Evolutionary conservation across 2,329 filamentous ascomycete species (phyloP).

Genomic region (Aspergillus pseudoterreus): DNA sequence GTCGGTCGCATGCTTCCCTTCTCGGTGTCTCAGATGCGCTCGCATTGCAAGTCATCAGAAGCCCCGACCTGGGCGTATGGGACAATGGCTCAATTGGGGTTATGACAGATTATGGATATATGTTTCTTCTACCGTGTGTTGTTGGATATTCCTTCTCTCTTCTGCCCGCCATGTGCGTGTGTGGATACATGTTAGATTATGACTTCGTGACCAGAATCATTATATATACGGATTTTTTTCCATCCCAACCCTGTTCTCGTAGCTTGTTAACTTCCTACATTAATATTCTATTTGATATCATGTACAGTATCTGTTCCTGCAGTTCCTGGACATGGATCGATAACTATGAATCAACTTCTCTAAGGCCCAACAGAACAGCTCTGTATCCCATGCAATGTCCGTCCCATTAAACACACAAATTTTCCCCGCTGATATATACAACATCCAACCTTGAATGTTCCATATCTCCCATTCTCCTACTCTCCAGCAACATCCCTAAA

Average conservation of each 20-base stretch:
- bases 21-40: not conserved
- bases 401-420: too few relatives aligned
- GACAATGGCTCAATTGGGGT: conserved; percentile 10
- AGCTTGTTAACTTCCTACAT: not conserved
- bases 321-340: too few relatives aligned
- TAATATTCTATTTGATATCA: not conserved
- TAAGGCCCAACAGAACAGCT: too few relatives aligned
- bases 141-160: conserved; percentile 2
- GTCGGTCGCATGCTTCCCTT: not conserved
- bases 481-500: not conserved
- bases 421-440: too few relatives aligned
- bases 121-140: conserved; percentile 7
- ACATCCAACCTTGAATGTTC: not conserved
- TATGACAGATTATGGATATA: conserved; percentile 18
- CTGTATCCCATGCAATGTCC: too few relatives aligned
- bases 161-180: conserved; percentile 10
- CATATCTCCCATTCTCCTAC: not conserved
- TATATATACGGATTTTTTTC: not conserved
- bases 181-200: conserved; percentile 12
- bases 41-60: not conserved
- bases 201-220: not conserved
- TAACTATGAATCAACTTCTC: too few relatives aligned
- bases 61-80: conserved; percentile 1
- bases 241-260: not conserved
- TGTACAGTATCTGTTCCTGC: not conserved